Percentiles rank a stretch among this genome's conserved stretches.
phyloP scores from a whole-genome alignment of 2,329 filamentous ascomycete genomes.

The Huntiella savannae region DNA sequence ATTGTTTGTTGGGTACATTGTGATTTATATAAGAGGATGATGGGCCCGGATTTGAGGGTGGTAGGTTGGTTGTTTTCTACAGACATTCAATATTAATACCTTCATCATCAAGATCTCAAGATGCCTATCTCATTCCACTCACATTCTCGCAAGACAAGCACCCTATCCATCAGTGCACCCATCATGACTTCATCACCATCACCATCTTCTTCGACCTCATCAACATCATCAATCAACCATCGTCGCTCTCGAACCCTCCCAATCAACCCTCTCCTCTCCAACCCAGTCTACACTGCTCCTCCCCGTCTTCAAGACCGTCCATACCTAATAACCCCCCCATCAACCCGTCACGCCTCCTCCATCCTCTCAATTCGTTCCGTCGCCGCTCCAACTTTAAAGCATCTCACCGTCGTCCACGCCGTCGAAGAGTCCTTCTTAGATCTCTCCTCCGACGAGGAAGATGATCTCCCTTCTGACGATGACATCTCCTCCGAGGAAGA shows the following conservation, averaged over 20 bases:
- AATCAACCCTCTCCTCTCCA: slow-evolving; percentile 10
- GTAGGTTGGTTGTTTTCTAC: neutral
- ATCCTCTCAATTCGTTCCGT: slow-evolving; percentile 10
- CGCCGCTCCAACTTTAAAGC: slow-evolving; percentile 4
- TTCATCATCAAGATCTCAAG: neutral
- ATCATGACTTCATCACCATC: slow-evolving; percentile 1
- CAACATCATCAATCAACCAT: slow-evolving; percentile 4
- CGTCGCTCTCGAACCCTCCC: slow-evolving; percentile 10
- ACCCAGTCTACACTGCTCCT: slow-evolving; percentile 9
- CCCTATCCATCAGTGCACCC: slow-evolving; percentile 6
- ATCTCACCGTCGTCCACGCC: slow-evolving; percentile 10
- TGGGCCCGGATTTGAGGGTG: too few species aligned
- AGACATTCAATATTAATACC: neutral
- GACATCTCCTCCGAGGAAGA: neutral
- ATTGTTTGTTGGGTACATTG: neutral
- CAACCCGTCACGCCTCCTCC: slow-evolving; percentile 6
- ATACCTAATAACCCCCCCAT: slow-evolving; percentile 8
- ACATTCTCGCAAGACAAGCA: slow-evolving; percentile 9
- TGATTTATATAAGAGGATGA: too few species aligned
- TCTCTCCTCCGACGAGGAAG: slow-evolving; percentile 3
- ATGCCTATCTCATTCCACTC: slow-evolving; percentile 8
- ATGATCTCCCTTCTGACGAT: neutral
- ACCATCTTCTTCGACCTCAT: neutral
- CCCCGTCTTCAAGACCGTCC: slow-evolving; percentile 11
- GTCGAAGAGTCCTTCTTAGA: slow-evolving; percentile 8